Evolutionary conservation across 2,329 filamentous ascomycete genomes (phyloP).

Genomic region (Pseudogymnoascus verrucosus): DNA sequence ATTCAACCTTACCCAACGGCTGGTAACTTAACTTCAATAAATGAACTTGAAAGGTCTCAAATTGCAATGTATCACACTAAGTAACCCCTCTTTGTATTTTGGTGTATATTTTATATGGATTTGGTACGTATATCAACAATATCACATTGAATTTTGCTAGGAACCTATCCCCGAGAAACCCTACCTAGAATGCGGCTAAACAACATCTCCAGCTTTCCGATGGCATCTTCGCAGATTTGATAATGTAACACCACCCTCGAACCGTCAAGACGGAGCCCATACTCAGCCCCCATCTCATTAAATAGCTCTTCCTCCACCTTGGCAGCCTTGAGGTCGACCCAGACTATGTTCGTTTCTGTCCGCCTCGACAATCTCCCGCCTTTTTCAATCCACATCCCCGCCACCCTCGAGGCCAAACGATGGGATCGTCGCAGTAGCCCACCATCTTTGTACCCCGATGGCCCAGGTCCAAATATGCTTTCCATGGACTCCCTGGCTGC

Average conservation of each 20-base stretch:
- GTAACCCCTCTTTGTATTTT: background rate
- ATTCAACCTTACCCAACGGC: background rate
- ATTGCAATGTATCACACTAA: background rate
- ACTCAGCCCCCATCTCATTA: conserved; percentile 44
- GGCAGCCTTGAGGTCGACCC: conserved; percentile 55
- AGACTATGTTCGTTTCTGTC: conserved; percentile 69
- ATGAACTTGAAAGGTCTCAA: background rate
- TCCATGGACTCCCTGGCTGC: conserved; percentile 70
- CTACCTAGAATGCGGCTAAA: conserved; percentile 31
- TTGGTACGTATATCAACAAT: background rate
- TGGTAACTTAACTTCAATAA: background rate
- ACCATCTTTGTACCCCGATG: conserved; percentile 33
- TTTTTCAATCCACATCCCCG: conserved; percentile 48
- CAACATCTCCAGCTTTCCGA: conserved; percentile 39
- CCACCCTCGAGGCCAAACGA: conserved; percentile 52
- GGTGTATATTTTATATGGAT: background rate
- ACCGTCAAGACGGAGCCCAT: conserved; percentile 48
- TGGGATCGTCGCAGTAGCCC: conserved; percentile 56
- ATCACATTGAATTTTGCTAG: background rate
- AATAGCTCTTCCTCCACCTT: conserved; percentile 45
- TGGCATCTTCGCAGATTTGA: conserved; percentile 56
- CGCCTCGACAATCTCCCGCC: conserved; percentile 54
- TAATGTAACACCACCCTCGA: conserved; percentile 62
- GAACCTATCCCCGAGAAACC: background rate
- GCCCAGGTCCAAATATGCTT: conserved; percentile 53